Conservation (phyloP, 2,329 filamentous ascomycete genomes). For the Tolypocladium ophioglossoides region DNA sequence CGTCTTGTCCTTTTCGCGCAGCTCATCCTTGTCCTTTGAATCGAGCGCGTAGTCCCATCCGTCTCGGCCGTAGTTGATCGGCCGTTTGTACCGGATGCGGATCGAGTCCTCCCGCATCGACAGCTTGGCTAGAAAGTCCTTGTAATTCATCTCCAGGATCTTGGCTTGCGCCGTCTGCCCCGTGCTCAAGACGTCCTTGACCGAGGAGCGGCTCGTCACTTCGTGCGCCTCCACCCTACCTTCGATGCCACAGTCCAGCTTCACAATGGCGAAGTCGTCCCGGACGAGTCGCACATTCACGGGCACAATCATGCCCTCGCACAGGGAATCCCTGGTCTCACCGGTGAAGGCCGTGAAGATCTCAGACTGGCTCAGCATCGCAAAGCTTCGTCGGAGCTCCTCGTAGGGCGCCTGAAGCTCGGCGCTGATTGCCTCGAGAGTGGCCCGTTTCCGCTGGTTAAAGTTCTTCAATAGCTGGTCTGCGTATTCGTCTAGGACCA, state of each 20-base stretch:
- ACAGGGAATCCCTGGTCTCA: constrained; percentile 74
- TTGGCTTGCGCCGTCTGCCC: constrained; percentile 86
- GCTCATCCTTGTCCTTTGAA: constrained; percentile 66
- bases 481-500: constrained; percentile 93
- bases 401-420: constrained; percentile 91
- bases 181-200: constrained; percentile 62
- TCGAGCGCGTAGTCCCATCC: constrained; percentile 87
- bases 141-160: constrained; percentile 77
- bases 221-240: constrained; percentile 77
- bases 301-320: constrained; percentile 85
- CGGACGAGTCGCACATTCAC: constrained; percentile 82
- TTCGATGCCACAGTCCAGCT: constrained; percentile 89
- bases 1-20: constrained; percentile 76
- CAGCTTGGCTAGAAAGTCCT: constrained; percentile 72
- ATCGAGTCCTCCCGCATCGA: constrained; percentile 76
- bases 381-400: constrained; percentile 77
- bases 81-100: constrained; percentile 58
- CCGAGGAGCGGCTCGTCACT: constrained; percentile 61
- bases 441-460: constrained; percentile 88
- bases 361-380: constrained; percentile 58
- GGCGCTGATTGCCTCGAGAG: constrained; percentile 88
- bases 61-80: constrained; percentile 60
- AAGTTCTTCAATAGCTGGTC: constrained; percentile 90
- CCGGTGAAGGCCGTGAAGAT: constrained; percentile 96
- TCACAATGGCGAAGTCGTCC: constrained; percentile 86